A percentile compares a stretch with the other conserved stretches of the same genome.
Evolutionary conservation across 2,329 filamentous ascomycete species (phyloP).

Genomic region (Penicillium griseofulvum): DNA sequence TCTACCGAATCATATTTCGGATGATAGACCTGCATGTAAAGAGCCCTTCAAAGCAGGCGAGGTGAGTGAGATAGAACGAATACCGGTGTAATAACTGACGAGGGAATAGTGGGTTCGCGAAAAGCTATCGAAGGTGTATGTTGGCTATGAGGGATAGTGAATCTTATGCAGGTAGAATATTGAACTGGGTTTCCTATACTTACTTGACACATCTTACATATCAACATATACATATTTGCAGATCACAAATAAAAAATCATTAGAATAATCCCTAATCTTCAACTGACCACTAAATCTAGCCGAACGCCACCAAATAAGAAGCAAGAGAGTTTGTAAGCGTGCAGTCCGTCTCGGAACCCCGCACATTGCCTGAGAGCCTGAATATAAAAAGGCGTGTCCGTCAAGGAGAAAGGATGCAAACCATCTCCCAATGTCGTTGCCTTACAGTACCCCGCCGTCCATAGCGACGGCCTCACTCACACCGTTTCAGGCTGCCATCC

Average conservation of each 20-base stretch:
- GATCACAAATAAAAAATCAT: too few relatives aligned
- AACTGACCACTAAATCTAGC: not conserved
- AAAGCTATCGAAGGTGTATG: conserved; percentile 15
- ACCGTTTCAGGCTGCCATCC: conserved; percentile 45
- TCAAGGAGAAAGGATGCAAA: not conserved
- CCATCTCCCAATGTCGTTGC: conserved; percentile 21
- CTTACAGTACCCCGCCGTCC: conserved; percentile 35
- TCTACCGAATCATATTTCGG: conserved; percentile 17
- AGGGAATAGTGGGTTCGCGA: conserved; percentile 15
- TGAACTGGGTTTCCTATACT: too few relatives aligned
- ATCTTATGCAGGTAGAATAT: not conserved
- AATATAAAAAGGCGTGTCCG: not conserved
- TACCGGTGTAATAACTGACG: not conserved
- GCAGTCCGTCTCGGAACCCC: not conserved
- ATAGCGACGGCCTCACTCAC: conserved; percentile 36
- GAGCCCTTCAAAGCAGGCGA: conserved; percentile 23
- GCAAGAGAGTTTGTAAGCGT: not conserved
- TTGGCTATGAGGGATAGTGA: conserved; percentile 12
- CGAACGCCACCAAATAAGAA: not conserved
- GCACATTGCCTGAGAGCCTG: not conserved
- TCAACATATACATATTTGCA: too few relatives aligned
- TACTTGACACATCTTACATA: too few relatives aligned
- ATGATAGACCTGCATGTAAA: conserved; percentile 10
- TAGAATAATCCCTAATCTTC: not conserved
- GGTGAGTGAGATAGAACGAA: conserved; percentile 7